Base-by-base conservation (phyloP, 2,329 filamentous ascomycete species). In the Ceratocystis diversiconidia region DNA sequence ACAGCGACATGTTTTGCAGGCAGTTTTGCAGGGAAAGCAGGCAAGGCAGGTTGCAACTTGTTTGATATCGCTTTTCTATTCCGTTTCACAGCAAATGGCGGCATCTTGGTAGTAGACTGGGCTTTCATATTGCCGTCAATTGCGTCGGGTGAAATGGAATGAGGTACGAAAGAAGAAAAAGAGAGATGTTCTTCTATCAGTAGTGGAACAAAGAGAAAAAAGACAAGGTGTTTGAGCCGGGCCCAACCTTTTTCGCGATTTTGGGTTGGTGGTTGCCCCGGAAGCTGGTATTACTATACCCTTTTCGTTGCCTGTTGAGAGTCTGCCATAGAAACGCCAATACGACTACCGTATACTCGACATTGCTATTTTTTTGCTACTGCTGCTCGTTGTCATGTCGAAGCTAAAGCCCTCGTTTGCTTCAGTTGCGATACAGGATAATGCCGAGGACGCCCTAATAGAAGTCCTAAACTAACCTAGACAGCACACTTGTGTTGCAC, bases 351-450 rank as follows among this genome's bases (percentile, higher is more conserved):
- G 25, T 30, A 6, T 57, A 17, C 10, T 41, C 36, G 10, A 12
- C 10, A 41, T 41, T 41, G 1, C 36, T 41, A 41, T 3, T 57
- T 5, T 5, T 30, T 5, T 8, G 25, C 52, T 57, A 6, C 28
- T 30, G 28, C 52, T 57, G 52, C 52, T 57, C 2, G 52, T 57
- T 57, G 52, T 57, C 52, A 57, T 30, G 52, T 57, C 52, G 32
- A 30, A 30, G 22, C 7, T 57, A 17, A 57, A 30, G 28, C 52
- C 7, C 52, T 30, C 52, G n/a, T 57, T 57, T 22, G 52, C 52
- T 30, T 32, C 12, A n/a, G 12, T 57, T 57, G 22, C 28, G 6
- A n/a, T 32, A 5, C 19, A 32, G 28, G n/a, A 2, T 30, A 57
- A 57, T 30, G 7, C 22, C n/a, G 3, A 7, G 30, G 3, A 30